phyloP scores from a whole-genome alignment of 805 yeast genomes.

The Pichia eremophila region DNA sequence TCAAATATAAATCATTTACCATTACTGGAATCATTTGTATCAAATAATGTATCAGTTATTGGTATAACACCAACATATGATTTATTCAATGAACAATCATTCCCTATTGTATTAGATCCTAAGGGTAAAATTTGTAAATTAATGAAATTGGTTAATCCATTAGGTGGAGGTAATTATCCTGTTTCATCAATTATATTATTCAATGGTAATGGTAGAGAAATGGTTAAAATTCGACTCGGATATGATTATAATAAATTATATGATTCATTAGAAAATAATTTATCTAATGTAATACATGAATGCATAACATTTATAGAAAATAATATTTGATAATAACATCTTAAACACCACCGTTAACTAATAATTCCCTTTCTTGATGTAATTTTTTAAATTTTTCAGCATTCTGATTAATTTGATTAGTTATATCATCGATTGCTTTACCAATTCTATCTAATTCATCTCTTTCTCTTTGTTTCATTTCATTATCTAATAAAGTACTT shows the following conservation, averaged over 20 bases:
- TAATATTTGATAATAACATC: neutral
- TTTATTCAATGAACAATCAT: slow-evolving; percentile 9
- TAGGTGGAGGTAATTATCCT: slow-evolving; percentile 30
- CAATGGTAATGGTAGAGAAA: slow-evolving; percentile 17
- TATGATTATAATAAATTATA: slow-evolving; percentile 19
- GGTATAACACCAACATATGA: slow-evolving; percentile 18
- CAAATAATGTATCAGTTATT: slow-evolving; percentile 7
- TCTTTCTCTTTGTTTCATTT: slow-evolving; percentile 43
- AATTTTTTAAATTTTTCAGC: slow-evolving; percentile 20
- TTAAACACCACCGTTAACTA: neutral
- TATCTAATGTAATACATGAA: slow-evolving; percentile 12
- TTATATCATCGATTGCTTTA: slow-evolving; percentile 24
- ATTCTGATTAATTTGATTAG: slow-evolving; percentile 17
- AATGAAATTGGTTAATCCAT: slow-evolving; percentile 22
- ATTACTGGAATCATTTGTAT: neutral
- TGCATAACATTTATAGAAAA: slow-evolving; percentile 2
- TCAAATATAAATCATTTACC: neutral
- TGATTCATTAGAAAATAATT: slow-evolving; percentile 9
- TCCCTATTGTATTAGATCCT: slow-evolving; percentile 23
- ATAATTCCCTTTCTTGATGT: slow-evolving; percentile 23
- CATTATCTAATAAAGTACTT: slow-evolving; percentile 35
- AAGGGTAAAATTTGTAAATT: slow-evolving; percentile 19
- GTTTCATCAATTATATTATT: slow-evolving; percentile 22
- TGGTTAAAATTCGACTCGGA: slow-evolving; percentile 16
- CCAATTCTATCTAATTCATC: slow-evolving; percentile 56